Evolutionary conservation across 1,139 yeast genomes (phyloP).

Genomic region (Blastobotrys petasosporus): DNA sequence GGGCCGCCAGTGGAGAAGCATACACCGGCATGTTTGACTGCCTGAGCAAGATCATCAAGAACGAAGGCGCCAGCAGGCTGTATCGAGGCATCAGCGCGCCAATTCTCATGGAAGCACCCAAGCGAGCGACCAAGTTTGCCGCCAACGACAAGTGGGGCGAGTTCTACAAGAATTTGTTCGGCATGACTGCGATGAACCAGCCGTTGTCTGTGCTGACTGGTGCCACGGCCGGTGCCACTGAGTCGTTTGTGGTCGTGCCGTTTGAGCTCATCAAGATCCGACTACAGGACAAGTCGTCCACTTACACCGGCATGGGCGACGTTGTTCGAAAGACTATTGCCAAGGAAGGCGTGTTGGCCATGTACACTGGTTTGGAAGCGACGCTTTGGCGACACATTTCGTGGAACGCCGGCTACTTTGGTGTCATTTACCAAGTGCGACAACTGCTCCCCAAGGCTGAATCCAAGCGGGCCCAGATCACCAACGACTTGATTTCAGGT

Average conservation of each 20-base stretch:
- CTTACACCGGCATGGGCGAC: conserved; percentile 80
- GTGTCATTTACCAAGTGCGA: conserved; percentile 86
- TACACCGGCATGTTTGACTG: conserved; percentile 84
- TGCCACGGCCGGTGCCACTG: conserved; percentile 98
- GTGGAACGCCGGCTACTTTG: conserved; percentile 99
- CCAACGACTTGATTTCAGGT: conserved; percentile 87
- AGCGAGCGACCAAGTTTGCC: conserved; percentile 92
- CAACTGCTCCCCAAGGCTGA: conserved; percentile 71
- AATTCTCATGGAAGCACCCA: conserved; percentile 98
- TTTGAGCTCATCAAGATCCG: conserved; percentile 83
- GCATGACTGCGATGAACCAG: conserved; percentile 66
- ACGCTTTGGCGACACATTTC: conserved; percentile 94
- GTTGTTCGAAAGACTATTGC: conserved; percentile 68
- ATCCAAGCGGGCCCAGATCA: conserved; percentile 61
- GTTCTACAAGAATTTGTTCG: conserved; percentile 68
- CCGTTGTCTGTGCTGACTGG: conserved; percentile 86
- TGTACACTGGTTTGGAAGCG: conserved; percentile 93
- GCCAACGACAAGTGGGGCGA: conserved; percentile 98
- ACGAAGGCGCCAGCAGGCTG: conserved; percentile 73
- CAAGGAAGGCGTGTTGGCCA: conserved; percentile 71
- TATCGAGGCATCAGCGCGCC: conserved; percentile 96
- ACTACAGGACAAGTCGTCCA: conserved; percentile 81
- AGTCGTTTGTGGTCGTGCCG: conserved; percentile 93
- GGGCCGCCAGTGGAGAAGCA: conserved; percentile 48
- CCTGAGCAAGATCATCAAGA: conserved; percentile 69